These are phyloP conservation scores for Pichia sp. DNA, from an alignment of 1,139 yeast genomes.

Conservation along the genomic window DNA sequence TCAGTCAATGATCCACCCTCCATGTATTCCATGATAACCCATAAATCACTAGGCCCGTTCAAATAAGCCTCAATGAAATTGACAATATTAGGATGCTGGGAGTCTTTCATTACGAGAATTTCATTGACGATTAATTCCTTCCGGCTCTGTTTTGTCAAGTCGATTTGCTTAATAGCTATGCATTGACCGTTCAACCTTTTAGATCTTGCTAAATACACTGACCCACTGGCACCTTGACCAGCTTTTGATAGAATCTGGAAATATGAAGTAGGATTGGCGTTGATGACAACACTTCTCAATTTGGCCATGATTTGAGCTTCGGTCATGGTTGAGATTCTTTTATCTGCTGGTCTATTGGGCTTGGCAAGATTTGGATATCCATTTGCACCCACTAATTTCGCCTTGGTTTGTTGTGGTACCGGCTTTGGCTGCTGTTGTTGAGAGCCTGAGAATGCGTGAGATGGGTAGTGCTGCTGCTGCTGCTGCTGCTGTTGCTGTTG, in stretches of 20 bases:
- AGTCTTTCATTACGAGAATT: constrained; percentile 90
- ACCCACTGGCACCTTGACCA: constrained; percentile 99
- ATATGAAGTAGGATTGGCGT: constrained; percentile 74
- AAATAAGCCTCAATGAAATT: constrained; percentile 86
- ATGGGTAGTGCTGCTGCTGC: constrained; percentile 1
- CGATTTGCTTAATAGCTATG: constrained; percentile 95
- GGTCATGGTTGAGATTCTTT: constrained; percentile 62
- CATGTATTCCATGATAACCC: constrained; percentile 97
- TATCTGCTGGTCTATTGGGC: constrained; percentile 30
- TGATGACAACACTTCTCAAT: constrained; percentile 74
- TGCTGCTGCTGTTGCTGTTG: neutral
- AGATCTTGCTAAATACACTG: constrained; percentile 83
- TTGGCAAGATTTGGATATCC: neutral
- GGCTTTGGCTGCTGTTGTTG: constrained; percentile 1
- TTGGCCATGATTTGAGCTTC: constrained; percentile 84
- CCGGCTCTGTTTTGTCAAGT: constrained; percentile 84
- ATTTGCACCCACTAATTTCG: constrained; percentile 8
- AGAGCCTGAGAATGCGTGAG: constrained; percentile 7
- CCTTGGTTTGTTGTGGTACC: constrained; percentile 11
- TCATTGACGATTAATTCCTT: constrained; percentile 93
- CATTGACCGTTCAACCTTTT: constrained; percentile 40
- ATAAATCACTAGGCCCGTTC: constrained; percentile 52
- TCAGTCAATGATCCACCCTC: constrained; percentile 88
- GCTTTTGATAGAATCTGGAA: constrained; percentile 89
- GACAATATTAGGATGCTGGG: constrained; percentile 87